These are phyloP conservation scores for Stagonosporopsis vannaccii DNA, from an alignment of 2,329 filamentous ascomycete species.

Conservation along the genomic window DNA sequence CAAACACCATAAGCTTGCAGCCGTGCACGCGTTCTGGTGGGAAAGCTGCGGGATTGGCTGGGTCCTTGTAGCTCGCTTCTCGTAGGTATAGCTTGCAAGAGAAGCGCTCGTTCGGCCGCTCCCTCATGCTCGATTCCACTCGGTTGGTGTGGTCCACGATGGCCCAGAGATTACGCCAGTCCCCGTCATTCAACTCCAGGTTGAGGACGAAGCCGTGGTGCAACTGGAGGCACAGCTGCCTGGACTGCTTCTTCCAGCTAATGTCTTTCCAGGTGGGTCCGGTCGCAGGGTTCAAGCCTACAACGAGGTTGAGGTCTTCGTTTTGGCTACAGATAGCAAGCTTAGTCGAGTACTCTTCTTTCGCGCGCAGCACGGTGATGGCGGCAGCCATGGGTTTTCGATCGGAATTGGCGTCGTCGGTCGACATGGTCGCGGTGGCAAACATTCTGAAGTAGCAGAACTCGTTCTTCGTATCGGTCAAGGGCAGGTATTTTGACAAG, in stretches of 20 bases:
- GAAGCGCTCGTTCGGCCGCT: constrained; percentile 72
- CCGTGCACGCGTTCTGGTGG: constrained; percentile 75
- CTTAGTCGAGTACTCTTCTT: constrained; percentile 72
- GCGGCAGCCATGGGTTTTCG: constrained; percentile 75
- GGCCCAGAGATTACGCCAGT: constrained; percentile 80
- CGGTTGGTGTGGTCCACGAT: constrained; percentile 86
- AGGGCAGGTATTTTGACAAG: constrained; percentile 73
- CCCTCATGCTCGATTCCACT: constrained; percentile 74
- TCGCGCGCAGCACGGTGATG: constrained; percentile 75
- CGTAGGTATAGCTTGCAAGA: constrained; percentile 74
- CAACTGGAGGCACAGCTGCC: constrained; percentile 71
- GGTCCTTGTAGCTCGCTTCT: constrained; percentile 82
- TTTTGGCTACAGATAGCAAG: constrained; percentile 82
- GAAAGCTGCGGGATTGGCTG: constrained; percentile 73
- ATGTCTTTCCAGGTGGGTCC: constrained; percentile 84
- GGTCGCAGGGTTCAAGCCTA: constrained; percentile 71
- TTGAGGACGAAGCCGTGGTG: constrained; percentile 78
- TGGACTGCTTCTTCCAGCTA: constrained; percentile 74
- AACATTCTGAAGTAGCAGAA: constrained; percentile 84
- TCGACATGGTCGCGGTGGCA: constrained; percentile 76
- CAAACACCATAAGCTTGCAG: constrained; percentile 79
- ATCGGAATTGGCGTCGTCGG: constrained; percentile 71
- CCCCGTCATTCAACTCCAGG: constrained; percentile 74
- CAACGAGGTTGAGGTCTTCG: constrained; percentile 75
- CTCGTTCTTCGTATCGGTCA: constrained; percentile 74